Percentiles rank a stretch among this genome's conserved stretches.
Conservation (phyloP, 106 monocot genomes). For the Hemerocallis citrina region DNA sequence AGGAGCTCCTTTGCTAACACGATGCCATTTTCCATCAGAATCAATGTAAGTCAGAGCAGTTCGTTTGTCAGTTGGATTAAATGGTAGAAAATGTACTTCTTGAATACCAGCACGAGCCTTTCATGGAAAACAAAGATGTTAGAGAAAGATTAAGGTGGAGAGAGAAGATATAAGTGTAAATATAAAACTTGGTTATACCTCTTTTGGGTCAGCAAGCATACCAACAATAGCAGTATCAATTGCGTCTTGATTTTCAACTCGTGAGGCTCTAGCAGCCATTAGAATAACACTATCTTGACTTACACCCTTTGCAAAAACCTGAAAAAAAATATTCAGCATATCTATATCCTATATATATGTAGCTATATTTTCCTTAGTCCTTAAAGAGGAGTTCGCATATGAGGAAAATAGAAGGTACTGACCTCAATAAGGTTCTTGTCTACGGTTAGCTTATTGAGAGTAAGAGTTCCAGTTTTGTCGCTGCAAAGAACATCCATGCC, state of each 20-base stretch:
- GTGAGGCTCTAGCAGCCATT: constrained; percentile 29
- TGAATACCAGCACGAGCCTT: constrained; percentile 47
- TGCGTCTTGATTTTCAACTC: constrained; percentile 39
- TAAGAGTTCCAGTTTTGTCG: constrained; percentile 52
- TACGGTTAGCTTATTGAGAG: constrained; percentile 63
- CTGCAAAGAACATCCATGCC: constrained; percentile 70
- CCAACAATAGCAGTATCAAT: constrained; percentile 32
- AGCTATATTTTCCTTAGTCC: too few species aligned
- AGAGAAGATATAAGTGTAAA: not conserved
- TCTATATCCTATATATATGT: too few species aligned
- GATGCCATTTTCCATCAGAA: constrained; percentile 35
- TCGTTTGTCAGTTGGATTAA: constrained; percentile 67
- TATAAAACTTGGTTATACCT: constrained; percentile 8
- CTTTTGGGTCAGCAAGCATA: constrained; percentile 41
- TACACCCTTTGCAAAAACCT: constrained; percentile 15
- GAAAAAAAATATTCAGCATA: too few species aligned
- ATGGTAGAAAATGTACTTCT: constrained; percentile 60
- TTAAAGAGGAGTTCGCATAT: too few species aligned
- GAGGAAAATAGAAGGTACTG: too few species aligned
- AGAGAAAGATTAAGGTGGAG: not conserved
- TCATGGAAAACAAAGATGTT: not conserved
- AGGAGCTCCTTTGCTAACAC: constrained; percentile 58
- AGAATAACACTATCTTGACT: constrained; percentile 22
- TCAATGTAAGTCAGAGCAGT: constrained; percentile 62
- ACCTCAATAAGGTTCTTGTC: constrained; percentile 47